Evolutionary conservation across 1,284 basidiomycete genomes (phyloP).

Genomic region (Bjerkandera adusta): DNA sequence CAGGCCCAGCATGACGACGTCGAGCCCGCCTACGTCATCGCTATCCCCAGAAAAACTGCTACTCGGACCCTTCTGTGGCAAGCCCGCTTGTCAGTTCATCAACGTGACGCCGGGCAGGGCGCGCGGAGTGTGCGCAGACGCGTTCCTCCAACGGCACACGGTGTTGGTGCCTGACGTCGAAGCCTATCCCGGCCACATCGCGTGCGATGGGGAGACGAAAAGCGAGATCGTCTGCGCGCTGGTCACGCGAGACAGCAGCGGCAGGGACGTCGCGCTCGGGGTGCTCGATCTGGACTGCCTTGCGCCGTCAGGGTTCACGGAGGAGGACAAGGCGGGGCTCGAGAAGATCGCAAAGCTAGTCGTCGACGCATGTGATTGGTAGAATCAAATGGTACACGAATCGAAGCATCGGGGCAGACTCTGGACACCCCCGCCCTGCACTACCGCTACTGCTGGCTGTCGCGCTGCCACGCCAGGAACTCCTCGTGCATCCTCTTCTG

Average conservation of each 20-base stretch:
- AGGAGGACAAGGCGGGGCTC: slow-evolving; percentile 71
- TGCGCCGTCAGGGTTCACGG: slow-evolving; percentile 65
- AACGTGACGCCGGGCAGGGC: slow-evolving; percentile 52
- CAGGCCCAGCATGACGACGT: slow-evolving; percentile 31
- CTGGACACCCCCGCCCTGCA: background rate
- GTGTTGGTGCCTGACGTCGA: slow-evolving; percentile 74
- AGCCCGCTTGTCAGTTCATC: slow-evolving; percentile 86
- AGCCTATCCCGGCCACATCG: slow-evolving; percentile 84
- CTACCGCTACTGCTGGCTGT: slow-evolving; percentile 24
- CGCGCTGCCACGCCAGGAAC: slow-evolving; percentile 61
- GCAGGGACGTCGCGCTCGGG: slow-evolving; percentile 50
- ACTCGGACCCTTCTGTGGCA: slow-evolving; percentile 85
- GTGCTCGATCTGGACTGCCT: slow-evolving; percentile 88
- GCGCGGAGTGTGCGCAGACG: slow-evolving; percentile 81
- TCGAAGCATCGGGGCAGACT: background rate
- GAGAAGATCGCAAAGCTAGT: slow-evolving; percentile 67
- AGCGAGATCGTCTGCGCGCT: slow-evolving; percentile 87
- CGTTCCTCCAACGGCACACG: slow-evolving; percentile 55
- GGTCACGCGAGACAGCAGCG: slow-evolving; percentile 34
- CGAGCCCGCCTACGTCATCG: slow-evolving; percentile 4
- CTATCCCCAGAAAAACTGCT: slow-evolving; percentile 41
- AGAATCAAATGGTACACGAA: slow-evolving; percentile 11
- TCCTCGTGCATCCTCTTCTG: slow-evolving; percentile 84
- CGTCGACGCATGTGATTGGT: slow-evolving; percentile 58
- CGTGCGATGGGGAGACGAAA: slow-evolving; percentile 83